Evolutionary conservation across 129 eudicot species (phyloP).

Genomic region (Cynara cardunculus): DNA sequence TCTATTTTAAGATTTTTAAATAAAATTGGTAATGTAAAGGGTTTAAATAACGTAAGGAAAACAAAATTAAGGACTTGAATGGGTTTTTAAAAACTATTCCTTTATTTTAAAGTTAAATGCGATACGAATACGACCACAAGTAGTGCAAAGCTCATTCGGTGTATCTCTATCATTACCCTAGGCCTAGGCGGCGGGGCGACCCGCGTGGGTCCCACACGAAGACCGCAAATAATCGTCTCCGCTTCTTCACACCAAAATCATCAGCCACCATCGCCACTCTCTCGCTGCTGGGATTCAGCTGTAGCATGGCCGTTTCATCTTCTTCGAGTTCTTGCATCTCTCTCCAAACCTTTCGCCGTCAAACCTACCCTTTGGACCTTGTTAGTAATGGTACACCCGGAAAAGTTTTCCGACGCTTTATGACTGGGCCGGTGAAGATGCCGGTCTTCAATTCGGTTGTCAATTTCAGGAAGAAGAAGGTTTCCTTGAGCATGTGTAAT

Average conservation of each 20-base stretch:
- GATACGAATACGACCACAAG: no score
- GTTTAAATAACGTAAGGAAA: no score
- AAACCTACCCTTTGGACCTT: not conserved
- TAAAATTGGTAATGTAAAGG: no score
- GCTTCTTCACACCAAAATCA: not conserved
- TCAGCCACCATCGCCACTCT: not conserved
- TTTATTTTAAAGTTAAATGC: no score
- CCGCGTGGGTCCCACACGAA: not conserved
- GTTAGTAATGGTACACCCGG: not conserved
- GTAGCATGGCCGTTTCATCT: constrained; percentile 39
- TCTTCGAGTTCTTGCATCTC: constrained; percentile 22
- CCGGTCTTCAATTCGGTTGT: constrained; percentile 7
- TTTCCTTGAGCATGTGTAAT: constrained; percentile 26
- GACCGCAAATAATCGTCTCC: not conserved
- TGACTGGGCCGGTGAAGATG: constrained; percentile 1
- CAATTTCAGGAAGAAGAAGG: constrained; percentile 1
- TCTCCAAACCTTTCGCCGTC: constrained; percentile 17
- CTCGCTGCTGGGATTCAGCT: not conserved
- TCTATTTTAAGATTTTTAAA: no score
- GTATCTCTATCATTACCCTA: not conserved
- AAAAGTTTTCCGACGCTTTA: not conserved
- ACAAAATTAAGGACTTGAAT: no score
- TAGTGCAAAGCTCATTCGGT: not conserved
- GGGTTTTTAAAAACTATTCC: no score
- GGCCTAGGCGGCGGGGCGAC: constrained; percentile 9